Evolutionary conservation across 345 rosid species (phyloP), one percentile per base, ranked within the genome.

Genomic region (Garcia nutans): DNA sequence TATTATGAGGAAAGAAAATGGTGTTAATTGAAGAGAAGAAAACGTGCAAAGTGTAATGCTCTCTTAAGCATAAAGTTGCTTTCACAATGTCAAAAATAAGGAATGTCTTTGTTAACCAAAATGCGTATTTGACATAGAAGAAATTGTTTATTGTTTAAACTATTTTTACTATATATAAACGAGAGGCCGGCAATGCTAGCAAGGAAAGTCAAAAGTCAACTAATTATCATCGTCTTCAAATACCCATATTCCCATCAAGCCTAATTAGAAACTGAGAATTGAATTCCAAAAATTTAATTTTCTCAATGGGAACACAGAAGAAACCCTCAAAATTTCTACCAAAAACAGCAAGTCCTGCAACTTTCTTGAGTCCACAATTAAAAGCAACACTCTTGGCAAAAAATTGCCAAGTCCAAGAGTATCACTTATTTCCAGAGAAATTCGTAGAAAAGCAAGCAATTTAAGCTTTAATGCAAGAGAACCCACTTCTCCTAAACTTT

Each of bases 401-500:
- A 79, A 76, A 19, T 7, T 41, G 10, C 26, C 49, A 0, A 26
- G 70, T 33, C 71, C 80, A 2, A 24, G 61, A 12, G 70, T 70
- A 0, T 82, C 86, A 0, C 75, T 80, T 45, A 71, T 84, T 65
- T 88, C 88, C 0, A 71, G 41, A 55, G 88, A 85, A 37, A 83
- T 79, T n/a, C 75, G 81, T 10, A 67, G 87, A 26, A 72, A 66
- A 65, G 81, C 50, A 13, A 79, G 81, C 57, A 75, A 54, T 13
- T 76, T 69, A 24, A 87, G 85, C 71, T 84, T 84, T 22, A 82
- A 82, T 0, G 76, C 78, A n/a, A 71, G 77, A 31, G 86, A 87
- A 42, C 90, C 88, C 2, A 59, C 70, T 26, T 85, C 87, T 4
- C 90, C 85, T 16, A 69, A 68, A 41, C 82, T 85, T 13, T 87